Evolutionary conservation across 2,329 filamentous ascomycete genomes (phyloP), one percentile per base, ranked within the genome.

Genomic region (Phialophora expanda): DNA sequence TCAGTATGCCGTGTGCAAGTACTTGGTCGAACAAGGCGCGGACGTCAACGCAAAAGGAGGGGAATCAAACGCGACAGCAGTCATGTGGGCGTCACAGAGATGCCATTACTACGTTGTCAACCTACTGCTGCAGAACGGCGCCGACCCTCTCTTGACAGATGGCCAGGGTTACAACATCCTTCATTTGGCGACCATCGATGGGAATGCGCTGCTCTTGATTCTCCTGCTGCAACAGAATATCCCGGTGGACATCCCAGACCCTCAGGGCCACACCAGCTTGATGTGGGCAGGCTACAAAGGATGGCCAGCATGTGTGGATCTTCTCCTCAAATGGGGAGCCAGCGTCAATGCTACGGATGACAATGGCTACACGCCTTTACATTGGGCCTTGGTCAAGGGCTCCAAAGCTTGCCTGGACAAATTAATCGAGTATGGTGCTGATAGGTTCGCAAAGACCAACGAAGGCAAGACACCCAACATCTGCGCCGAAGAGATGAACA

Each of bases 281-380:
- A 99, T 99, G 95, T 99, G 95, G 95, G 92, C 95, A 20, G 94
- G 94, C 17, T 99, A 99, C 82, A 99, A 99, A 79, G 95, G 96
- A 41, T 97, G 90, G 76, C 92, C 94, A 0, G 89, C 90, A 55
- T 96, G 92, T 73, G 94, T 98, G 56, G 95, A 98, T 75, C 78
- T 98, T 51, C 94, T 97, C 71, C 81, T 99, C 66, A 88, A 93
- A 72, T 99, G 95, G 93, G 96, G 95, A 61, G 95, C 95, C 44
- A 95, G 93, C 75, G 92, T 97, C 8, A 92, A 96, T 78, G 90
- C 92, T 38, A 88, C 86, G 32, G 95, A 99, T 74, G 93, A 97
- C 75, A 90, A 93, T 72, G 94, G 94, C 30, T 95, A 98, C 77
- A 97, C 94, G 0, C 93, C 95, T 3, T 81, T 99, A 71, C 95